Conservation (phyloP, 768 basidiomycete species). For the Suillus ampliporus region DNA sequence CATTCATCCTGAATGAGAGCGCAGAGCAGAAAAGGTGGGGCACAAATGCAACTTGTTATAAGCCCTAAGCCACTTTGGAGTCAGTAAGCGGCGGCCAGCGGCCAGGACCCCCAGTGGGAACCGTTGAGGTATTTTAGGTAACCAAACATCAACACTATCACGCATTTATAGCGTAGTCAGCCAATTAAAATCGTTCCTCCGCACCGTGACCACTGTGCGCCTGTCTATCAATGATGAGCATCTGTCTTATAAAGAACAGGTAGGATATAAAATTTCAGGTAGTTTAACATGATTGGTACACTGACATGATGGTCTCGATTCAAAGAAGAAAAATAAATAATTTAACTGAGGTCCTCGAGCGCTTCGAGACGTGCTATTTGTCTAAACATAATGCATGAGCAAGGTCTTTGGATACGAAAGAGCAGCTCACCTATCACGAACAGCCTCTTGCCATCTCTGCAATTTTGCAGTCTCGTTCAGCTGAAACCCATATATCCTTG, state of each 20-base stretch:
- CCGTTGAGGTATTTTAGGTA: neutral
- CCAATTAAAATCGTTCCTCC: too few species aligned
- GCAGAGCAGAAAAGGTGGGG: neutral
- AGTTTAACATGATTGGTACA: too few species aligned
- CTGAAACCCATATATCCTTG: conserved; percentile 97
- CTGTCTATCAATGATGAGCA: too few species aligned
- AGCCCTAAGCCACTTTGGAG: neutral
- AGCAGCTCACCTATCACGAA: conserved; percentile 71
- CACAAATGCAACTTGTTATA: neutral
- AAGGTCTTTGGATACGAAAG: neutral
- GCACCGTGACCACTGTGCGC: too few species aligned
- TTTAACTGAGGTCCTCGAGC: conserved; percentile 38
- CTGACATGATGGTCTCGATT: neutral
- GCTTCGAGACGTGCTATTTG: conserved; percentile 59
- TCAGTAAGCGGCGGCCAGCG: too few species aligned
- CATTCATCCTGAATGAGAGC: neutral
- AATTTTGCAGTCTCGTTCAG: conserved; percentile 92
- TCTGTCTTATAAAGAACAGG: too few species aligned
- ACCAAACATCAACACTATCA: too few species aligned
- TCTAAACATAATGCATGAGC: conserved; percentile 30
- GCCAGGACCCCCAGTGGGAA: neutral
- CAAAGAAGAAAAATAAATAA: neutral
- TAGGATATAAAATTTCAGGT: too few species aligned
- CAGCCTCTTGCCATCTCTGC: conserved; percentile 95
- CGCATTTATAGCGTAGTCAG: too few species aligned